Evolutionary conservation across 306 rosid species (phyloP), one percentile per base, ranked within the genome.

Genomic region (Cucumis hystrix): DNA sequence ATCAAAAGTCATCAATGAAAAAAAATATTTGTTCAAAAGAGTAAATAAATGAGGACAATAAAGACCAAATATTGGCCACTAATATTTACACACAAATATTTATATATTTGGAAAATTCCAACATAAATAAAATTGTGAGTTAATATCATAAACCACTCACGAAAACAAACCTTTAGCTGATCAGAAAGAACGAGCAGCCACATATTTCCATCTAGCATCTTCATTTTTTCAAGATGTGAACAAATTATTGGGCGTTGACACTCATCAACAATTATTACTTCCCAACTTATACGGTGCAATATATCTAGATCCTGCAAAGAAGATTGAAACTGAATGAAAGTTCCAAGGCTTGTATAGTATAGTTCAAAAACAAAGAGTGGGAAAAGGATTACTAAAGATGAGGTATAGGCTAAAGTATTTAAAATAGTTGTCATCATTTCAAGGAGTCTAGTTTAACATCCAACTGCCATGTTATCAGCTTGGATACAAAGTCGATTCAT

Each of bases 231-330:
- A 79, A 77, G 73, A 74, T 79, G 70, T 58, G 85, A 77, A 49
- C 86, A 91, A 40, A 86, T 70, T 57, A 41, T 20, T 60, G 85
- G 45, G 76, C 81, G 80, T 57, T 87, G 93, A 73, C 83, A 85
- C 37, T 86, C 90, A 82, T 91, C 96, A 75, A 84, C 81, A 79
- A 89, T 18, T 79, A 87, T 77, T 28, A 79, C 80, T 86, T 89
- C 93, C 93, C 93, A 91, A 41, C n/a, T 49, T 79, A 89, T 80
- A 47, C 82, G 59, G 49, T 52, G 43, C 17, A 91, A 82, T 59
- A 89, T 77, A 79, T 82, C 84, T 68, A 82, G n/a, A 77, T 89
- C 96, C 96, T 91, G 87, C 79, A 83, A 10, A 78, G 73, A 20
- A 61, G 78, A 17, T 20, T 57, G 9, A 39, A 57, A 33, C 28